Percentiles rank a stretch among this genome's conserved stretches.
phyloP scores from a whole-genome alignment of 179 eudicot species.

The Spergularia azorica region DNA sequence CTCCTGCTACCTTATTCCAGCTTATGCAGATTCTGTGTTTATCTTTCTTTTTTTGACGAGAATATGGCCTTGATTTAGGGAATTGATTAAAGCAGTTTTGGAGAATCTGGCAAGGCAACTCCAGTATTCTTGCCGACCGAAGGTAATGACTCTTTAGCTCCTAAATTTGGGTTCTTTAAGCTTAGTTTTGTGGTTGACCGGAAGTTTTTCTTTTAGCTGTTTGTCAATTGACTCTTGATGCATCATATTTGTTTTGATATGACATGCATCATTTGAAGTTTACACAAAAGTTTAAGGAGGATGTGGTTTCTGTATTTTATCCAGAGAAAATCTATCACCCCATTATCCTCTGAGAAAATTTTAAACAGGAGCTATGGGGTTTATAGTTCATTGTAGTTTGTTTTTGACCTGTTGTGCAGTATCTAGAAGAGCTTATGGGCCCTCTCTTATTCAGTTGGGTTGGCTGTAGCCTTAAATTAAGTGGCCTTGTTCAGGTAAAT shows the following conservation, averaged over 20 bases:
- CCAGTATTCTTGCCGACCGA: conserved; percentile 60
- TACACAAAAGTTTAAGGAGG: neutral
- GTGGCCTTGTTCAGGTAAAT: conserved; percentile 72
- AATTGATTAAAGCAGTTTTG: conserved; percentile 63
- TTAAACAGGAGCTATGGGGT: conserved; percentile 5
- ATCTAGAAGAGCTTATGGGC: conserved; percentile 86
- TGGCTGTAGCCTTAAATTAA: conserved; percentile 79
- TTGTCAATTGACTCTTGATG: neutral
- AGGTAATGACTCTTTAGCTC: conserved; percentile 45
- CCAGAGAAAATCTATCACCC: neutral
- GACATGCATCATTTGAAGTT: too few relatives aligned
- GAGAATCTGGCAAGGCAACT: conserved; percentile 77
- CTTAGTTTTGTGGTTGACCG: neutral
- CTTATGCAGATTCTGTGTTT: neutral
- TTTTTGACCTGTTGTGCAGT: conserved; percentile 46
- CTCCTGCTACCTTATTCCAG: conserved; percentile 16
- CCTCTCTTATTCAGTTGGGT: conserved; percentile 82
- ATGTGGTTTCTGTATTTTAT: neutral
- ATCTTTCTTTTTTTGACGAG: conserved; percentile 5
- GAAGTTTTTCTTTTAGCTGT: neutral
- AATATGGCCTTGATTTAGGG: conserved; percentile 49
- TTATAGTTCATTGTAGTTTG: neutral
- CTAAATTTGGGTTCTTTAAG: neutral
- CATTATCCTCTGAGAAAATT: neutral
- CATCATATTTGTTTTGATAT: too few relatives aligned